Evolutionary conservation across 2,329 filamentous ascomycete species (phyloP).

Genomic region (Tolypocladium pustulatum): DNA sequence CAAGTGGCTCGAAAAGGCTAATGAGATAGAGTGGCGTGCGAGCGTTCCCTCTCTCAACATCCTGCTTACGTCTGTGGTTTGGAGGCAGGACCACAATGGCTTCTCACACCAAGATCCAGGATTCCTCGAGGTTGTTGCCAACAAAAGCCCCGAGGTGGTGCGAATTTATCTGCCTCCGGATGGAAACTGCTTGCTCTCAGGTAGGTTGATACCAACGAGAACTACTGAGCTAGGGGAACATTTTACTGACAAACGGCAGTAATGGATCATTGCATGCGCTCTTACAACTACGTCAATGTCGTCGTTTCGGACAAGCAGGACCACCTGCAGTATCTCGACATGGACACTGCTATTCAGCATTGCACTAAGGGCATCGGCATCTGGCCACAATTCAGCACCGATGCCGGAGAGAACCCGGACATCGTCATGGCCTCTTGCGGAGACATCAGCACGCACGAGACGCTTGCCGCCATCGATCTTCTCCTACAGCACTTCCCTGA

Average conservation of each 20-base stretch:
- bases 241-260: slow-evolving; percentile 28
- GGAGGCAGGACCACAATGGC: slow-evolving; percentile 76
- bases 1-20: slow-evolving; percentile 75
- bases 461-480: slow-evolving; percentile 63
- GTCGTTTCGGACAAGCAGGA: slow-evolving; percentile 73
- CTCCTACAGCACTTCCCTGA: slow-evolving; percentile 61
- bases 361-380: slow-evolving; percentile 72
- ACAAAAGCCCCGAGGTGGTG: slow-evolving; percentile 71
- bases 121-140: slow-evolving; percentile 69
- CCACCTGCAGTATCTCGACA: slow-evolving; percentile 64
- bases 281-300: slow-evolving; percentile 71
- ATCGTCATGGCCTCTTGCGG: slow-evolving; percentile 68
- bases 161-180: slow-evolving; percentile 75
- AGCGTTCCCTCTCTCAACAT: slow-evolving; percentile 71
- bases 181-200: slow-evolving; percentile 58
- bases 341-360: slow-evolving; percentile 63
- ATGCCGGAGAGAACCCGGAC: slow-evolving; percentile 57
- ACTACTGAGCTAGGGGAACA: neutral
- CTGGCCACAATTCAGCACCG: slow-evolving; percentile 68
- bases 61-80: slow-evolving; percentile 66
- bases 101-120: slow-evolving; percentile 76
- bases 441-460: slow-evolving; percentile 64
- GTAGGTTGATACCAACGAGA: neutral
- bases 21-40: slow-evolving; percentile 68
- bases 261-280: slow-evolving; percentile 66